Evolutionary conservation across 2,329 filamentous ascomycete genomes (phyloP), one percentile per base, ranked within the genome.

Genomic region (Plectosphaerella sp.): DNA sequence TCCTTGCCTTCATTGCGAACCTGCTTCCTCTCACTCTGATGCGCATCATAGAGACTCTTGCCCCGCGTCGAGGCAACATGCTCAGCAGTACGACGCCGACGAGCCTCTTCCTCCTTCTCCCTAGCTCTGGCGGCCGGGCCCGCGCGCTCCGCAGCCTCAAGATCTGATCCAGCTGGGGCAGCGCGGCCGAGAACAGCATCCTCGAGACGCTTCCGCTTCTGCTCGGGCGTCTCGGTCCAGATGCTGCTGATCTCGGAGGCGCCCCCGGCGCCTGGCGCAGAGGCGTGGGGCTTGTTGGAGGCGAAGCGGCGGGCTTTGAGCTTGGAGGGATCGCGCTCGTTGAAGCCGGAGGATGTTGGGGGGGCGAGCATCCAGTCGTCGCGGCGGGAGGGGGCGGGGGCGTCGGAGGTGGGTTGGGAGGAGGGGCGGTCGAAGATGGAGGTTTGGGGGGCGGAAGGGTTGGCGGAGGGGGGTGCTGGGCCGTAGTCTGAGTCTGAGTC

Each of bases 181-280:
- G 72, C 72, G 3, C 92, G 82, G 0, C 92, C 92, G 59, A 97
- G 80, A 11, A 96, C 88, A 50, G 94, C 84, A 65, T 96, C 85
- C 60, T 88, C 86, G 20, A 97, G 71, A 39, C 90, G 80, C 67
- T 87, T 86, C 53, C 89, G 83, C 68, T 95, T 96, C 70, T 97
- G 82, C 65, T 93, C 89, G 0, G 91, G 89, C 9, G 91, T 96
- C 68, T 97, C 93, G 1, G 90, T 92, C 93, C 93, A 97, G 43
- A 93, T 83, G 20, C 83, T 84, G 63, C 82, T 80, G 45, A 90
- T 78, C 12, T 78, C 78, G 56, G 73, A 73, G 16, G 54, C 54
- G 25, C 61, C 58, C 9, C 62, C 66, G 10, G 62, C 56, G 10
- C 59, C 59, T 3, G 56, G 55, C 0, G 60, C 50, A 1, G 66